These are phyloP conservation scores for Rhizopus arrhizus DNA, from an alignment of 371 early-diverging fungal genomes.

Conservation along the genomic window DNA sequence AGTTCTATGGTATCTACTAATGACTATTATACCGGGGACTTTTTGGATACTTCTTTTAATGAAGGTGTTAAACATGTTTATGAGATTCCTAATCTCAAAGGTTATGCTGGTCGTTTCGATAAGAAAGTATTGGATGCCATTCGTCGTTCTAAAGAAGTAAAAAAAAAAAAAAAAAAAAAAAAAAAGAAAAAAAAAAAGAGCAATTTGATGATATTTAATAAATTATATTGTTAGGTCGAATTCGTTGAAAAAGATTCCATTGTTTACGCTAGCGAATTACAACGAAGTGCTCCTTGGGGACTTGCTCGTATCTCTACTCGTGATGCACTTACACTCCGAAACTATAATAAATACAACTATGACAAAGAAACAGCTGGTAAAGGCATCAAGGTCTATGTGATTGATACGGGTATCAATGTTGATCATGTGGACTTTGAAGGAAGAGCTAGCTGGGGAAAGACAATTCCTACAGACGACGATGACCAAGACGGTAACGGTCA, in stretches of 20 bases:
- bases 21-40: slow-evolving; percentile 18
- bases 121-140: slow-evolving; percentile 68
- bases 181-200: background rate
- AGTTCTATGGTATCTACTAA: slow-evolving; percentile 28
- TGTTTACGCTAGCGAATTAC: slow-evolving; percentile 71
- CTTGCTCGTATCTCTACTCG: slow-evolving; percentile 86
- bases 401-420: slow-evolving; percentile 66
- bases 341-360: slow-evolving; percentile 68
- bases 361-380: slow-evolving; percentile 65
- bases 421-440: slow-evolving; percentile 69
- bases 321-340: slow-evolving; percentile 60
- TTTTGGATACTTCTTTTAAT: slow-evolving; percentile 25
- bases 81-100: slow-evolving; percentile 69
- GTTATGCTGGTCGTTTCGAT: slow-evolving; percentile 82
- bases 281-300: slow-evolving; percentile 89
- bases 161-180: slow-evolving; percentile 4
- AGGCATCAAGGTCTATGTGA: slow-evolving; percentile 50
- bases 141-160: slow-evolving; percentile 58
- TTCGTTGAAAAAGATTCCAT: slow-evolving; percentile 88
- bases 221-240: slow-evolving; percentile 63
- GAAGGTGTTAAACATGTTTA: slow-evolving; percentile 76
- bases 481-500: slow-evolving; percentile 65
- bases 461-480: slow-evolving; percentile 44
- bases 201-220: background rate
- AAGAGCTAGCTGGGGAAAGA: slow-evolving; percentile 64